These are phyloP conservation scores for Medicago lupulina DNA, from an alignment of 306 rosid genomes.

Conservation along the genomic window DNA sequence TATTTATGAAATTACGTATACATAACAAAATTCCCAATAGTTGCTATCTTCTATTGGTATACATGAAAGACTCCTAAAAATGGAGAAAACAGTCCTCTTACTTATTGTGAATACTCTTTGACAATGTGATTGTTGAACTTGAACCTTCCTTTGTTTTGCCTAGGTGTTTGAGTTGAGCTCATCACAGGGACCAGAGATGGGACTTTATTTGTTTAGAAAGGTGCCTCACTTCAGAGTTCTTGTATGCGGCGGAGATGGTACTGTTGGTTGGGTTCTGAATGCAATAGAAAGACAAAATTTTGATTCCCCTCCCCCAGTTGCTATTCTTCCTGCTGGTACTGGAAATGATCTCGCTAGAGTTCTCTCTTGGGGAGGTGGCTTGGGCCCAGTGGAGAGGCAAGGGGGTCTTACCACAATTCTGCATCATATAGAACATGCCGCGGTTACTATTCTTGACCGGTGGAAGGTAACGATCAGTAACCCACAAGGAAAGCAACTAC, in stretches of 20 bases:
- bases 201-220: constrained; percentile 88
- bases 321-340: constrained; percentile 98
- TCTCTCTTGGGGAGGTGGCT: constrained; percentile 98
- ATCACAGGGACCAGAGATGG: constrained; percentile 85
- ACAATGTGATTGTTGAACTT: constrained; percentile 11
- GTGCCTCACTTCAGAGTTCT: constrained; percentile 96
- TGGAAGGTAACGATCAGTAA: constrained; percentile 81
- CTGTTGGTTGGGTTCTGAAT: constrained; percentile 97
- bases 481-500: constrained; percentile 76
- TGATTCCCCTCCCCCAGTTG: constrained; percentile 98
- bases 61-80: constrained; percentile 22
- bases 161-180: constrained; percentile 96
- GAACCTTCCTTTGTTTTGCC: constrained; percentile 40
- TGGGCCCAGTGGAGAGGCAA: constrained; percentile 97
- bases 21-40: constrained; percentile 8
- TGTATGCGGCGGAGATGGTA: constrained; percentile 98
- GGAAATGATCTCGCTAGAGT: constrained; percentile 99
- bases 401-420: constrained; percentile 95
- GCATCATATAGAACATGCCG: constrained; percentile 91
- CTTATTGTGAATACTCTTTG: constrained; percentile 32
- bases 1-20: constrained; percentile 17
- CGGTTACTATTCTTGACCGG: constrained; percentile 96
- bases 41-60: constrained; percentile 34
- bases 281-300: constrained; percentile 91
- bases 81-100: not conserved